These are phyloP conservation scores for Penicillium angulare DNA, from an alignment of 495 filamentous ascomycete species.

Conservation along the genomic window DNA sequence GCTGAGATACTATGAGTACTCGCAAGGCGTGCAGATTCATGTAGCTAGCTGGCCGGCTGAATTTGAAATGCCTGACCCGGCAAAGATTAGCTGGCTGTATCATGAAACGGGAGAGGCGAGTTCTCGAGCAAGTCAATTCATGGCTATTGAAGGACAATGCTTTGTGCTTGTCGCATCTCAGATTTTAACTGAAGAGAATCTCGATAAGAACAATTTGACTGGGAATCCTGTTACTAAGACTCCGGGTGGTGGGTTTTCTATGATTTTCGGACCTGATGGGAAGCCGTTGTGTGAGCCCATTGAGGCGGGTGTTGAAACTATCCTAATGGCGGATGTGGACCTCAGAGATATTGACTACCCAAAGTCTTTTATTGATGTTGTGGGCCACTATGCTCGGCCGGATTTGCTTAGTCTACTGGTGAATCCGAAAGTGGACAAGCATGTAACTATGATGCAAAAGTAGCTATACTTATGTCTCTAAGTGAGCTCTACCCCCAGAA, in stretches of 20 bases:
- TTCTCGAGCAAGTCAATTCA: no score
- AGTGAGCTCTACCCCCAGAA: no score
- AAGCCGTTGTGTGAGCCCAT: neutral
- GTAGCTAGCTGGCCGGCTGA: slow-evolving; percentile 62
- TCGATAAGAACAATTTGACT: neutral
- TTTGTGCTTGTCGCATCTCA: neutral
- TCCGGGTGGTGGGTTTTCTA: neutral
- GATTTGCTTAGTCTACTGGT: no score
- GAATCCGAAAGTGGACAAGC: no score
- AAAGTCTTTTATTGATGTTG: neutral
- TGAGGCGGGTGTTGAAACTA: neutral
- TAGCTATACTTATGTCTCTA: no score
- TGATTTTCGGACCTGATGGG: neutral
- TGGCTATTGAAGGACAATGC: neutral
- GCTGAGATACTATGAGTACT: slow-evolving; percentile 55
- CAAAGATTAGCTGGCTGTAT: no score
- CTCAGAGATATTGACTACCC: neutral
- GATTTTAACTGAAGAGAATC: neutral
- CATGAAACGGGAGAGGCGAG: no score
- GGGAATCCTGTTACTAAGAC: neutral
- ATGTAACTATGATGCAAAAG: no score
- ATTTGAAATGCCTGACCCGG: no score
- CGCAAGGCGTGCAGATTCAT: slow-evolving; percentile 54
- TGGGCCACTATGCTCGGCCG: neutral
- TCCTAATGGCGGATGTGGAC: neutral